These are phyloP conservation scores for Tubosaeta sp. DNA, from an alignment of 768 basidiomycete species.

Conservation along the genomic window DNA sequence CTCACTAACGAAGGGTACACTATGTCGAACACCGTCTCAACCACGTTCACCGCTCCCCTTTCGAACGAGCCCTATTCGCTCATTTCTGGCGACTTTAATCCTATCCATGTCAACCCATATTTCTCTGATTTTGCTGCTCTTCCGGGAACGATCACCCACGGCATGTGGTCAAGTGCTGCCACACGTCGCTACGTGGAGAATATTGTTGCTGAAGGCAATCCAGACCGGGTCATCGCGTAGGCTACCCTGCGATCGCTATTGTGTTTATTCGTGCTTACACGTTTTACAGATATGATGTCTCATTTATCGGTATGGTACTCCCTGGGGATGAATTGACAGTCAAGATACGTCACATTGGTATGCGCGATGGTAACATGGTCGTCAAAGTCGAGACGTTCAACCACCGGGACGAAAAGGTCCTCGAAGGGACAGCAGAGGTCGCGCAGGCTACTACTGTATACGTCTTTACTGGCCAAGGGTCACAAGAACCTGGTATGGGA, in stretches of 20 bases:
- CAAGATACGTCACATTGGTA: conserved; percentile 83
- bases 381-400: conserved; percentile 87
- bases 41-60: conserved; percentile 75
- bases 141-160: conserved; percentile 96
- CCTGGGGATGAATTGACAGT: conserved; percentile 85
- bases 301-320: conserved; percentile 96
- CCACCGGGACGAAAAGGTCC: conserved; percentile 81
- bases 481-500: conserved; percentile 98
- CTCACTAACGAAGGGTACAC: conserved; percentile 86
- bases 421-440: conserved; percentile 91
- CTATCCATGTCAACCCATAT: conserved; percentile 98
- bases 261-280: conserved; percentile 2
- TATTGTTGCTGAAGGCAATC: conserved; percentile 88
- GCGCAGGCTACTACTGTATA: conserved; percentile 90
- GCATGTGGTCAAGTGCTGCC: conserved; percentile 95
- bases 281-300: conserved; percentile 72
- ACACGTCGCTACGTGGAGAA: conserved; percentile 91
- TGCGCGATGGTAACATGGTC: conserved; percentile 91
- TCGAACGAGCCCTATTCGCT: conserved; percentile 96
- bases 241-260: conserved; percentile 30
- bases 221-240: conserved; percentile 84
- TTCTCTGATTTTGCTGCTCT: conserved; percentile 92
- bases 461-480: conserved; percentile 98
- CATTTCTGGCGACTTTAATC: conserved; percentile 97
- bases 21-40: conserved; percentile 59